phyloP scores from a whole-genome alignment of 2,329 filamentous ascomycete genomes.

The Pseudocercospora crystallina region DNA sequence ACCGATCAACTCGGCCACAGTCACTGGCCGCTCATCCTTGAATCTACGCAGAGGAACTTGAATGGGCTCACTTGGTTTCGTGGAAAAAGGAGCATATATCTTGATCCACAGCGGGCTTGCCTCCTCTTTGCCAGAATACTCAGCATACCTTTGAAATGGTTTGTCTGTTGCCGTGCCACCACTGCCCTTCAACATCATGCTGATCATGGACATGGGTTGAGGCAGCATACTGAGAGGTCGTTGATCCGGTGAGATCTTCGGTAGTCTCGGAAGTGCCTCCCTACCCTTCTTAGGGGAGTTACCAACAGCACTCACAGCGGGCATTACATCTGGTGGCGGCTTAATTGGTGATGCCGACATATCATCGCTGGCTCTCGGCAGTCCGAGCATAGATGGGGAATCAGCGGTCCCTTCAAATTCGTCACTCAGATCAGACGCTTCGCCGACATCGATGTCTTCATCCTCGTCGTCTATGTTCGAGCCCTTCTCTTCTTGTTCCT shows the following conservation, averaged over 20 bases:
- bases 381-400: slow-evolving; percentile 69
- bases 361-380: slow-evolving; percentile 52
- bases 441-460: slow-evolving; percentile 37
- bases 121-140: slow-evolving; percentile 75
- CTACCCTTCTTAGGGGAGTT: slow-evolving; percentile 63
- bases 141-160: slow-evolving; percentile 74
- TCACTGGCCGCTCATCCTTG: slow-evolving; percentile 68
- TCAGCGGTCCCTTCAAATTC: slow-evolving; percentile 63
- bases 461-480: slow-evolving; percentile 42
- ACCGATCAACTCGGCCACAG: slow-evolving; percentile 78
- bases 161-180: slow-evolving; percentile 45
- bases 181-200: slow-evolving; percentile 63
- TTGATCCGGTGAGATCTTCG: slow-evolving; percentile 66
- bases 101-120: slow-evolving; percentile 73
- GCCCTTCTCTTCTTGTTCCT: slow-evolving; percentile 45
- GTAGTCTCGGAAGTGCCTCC: slow-evolving; percentile 57
- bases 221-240: slow-evolving; percentile 69
- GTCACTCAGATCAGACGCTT: slow-evolving; percentile 46
- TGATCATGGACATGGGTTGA: slow-evolving; percentile 65
- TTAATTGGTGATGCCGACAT: slow-evolving; percentile 50
- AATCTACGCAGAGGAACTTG: slow-evolving; percentile 71
- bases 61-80: slow-evolving; percentile 62
- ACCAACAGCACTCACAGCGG: slow-evolving; percentile 42
- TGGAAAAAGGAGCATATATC: slow-evolving; percentile 73
- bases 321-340: slow-evolving; percentile 44